Evolutionary conservation across 2,329 filamentous ascomycete genomes (phyloP).

Genomic region (Penicillium carneum): DNA sequence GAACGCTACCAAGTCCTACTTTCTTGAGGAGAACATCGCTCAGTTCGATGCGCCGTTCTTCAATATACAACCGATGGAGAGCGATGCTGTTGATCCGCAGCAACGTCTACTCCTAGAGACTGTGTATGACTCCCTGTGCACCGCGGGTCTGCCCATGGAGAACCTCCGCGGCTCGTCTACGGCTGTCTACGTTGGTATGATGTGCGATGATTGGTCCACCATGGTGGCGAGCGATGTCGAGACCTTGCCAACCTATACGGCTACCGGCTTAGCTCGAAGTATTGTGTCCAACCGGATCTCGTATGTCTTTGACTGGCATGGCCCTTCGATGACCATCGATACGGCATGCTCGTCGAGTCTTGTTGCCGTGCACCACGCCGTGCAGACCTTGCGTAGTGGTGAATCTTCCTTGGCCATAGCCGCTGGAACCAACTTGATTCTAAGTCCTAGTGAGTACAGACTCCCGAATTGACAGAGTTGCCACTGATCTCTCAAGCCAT

Average conservation of each 20-base stretch:
- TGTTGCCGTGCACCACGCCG: background rate
- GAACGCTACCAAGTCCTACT: background rate
- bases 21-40: background rate
- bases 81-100: background rate
- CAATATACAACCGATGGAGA: background rate
- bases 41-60: constrained; percentile 1
- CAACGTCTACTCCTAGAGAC: background rate
- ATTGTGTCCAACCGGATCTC: constrained; percentile 5
- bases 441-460: background rate
- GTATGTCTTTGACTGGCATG: background rate
- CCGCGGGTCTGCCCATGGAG: background rate
- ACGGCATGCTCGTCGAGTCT: background rate
- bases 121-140: background rate
- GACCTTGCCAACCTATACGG: background rate
- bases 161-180: background rate
- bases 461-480: too few relatives aligned
- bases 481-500: too few relatives aligned
- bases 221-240: background rate
- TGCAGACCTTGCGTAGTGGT: background rate
- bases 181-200: background rate
- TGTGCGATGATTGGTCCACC: background rate
- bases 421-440: background rate
- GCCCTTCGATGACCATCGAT: background rate
- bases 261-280: background rate
- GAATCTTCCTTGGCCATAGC: background rate